These are phyloP conservation scores for Polymyxa betae DNA, from an alignment of 208 protist species.

Conservation along the genomic window DNA sequence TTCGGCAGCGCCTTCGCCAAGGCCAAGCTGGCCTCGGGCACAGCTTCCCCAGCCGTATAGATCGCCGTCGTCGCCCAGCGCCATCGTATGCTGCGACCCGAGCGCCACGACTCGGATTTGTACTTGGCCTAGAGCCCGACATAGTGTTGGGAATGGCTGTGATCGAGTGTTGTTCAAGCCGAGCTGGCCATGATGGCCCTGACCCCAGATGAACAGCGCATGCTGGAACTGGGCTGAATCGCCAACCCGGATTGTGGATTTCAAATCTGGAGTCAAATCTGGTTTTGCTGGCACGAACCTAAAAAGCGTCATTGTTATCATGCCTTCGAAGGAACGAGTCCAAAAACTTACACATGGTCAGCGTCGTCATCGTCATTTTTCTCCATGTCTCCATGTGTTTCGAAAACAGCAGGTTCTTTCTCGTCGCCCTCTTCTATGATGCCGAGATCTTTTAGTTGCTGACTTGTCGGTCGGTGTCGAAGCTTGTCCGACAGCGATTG, in stretches of 20 bases:
- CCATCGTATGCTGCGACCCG: neutral
- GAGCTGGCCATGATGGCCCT: constrained; percentile 46
- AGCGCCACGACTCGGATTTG: neutral
- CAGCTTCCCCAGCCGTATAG: constrained; percentile 26
- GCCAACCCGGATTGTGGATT: neutral
- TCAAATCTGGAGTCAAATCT: neutral
- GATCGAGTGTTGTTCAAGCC: constrained; percentile 51
- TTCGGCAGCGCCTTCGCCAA: neutral
- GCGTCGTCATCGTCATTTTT: neutral
- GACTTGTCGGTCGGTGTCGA: neutral
- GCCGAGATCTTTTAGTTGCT: neutral
- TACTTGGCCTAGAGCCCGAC: neutral
- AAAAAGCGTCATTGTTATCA: neutral
- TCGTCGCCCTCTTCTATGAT: constrained; percentile 33
- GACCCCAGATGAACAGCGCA: constrained; percentile 37
- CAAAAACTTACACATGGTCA: neutral
- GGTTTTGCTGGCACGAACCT: neutral
- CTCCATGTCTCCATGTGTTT: neutral
- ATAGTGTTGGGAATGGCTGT: constrained; percentile 46
- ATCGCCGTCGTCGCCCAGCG: neutral
- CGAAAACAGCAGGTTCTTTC: neutral
- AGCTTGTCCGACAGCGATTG: neutral
- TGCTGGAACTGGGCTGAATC: neutral
- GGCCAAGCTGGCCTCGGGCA: neutral
- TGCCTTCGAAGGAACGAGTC: neutral